These are phyloP conservation scores for Extremus antarcticus DNA, from an alignment of 495 filamentous ascomycete genomes.

Conservation along the genomic window DNA sequence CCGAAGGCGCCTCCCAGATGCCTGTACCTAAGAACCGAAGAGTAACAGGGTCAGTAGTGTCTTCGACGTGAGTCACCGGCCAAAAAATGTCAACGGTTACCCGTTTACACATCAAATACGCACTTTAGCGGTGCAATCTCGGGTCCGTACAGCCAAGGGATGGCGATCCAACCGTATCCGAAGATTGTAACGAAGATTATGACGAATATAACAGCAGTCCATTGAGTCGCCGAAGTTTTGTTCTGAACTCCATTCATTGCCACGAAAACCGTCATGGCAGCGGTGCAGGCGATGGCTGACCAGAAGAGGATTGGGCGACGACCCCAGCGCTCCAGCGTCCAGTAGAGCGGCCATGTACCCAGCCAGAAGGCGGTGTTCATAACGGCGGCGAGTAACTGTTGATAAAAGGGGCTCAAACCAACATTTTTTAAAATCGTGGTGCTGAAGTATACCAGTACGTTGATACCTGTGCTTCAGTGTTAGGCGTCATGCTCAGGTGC, in stretches of 20 bases:
- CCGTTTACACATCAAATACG: too few relatives aligned
- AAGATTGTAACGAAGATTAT: neutral
- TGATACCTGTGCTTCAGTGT: neutral
- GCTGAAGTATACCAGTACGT: constrained; percentile 23
- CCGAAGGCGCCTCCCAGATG: neutral
- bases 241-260: neutral
- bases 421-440: constrained; percentile 27
- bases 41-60: too few relatives aligned
- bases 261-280: neutral
- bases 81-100: too few relatives aligned
- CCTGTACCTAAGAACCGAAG: constrained; percentile 22
- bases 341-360: constrained; percentile 8
- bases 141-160: neutral
- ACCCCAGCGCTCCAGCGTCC: constrained; percentile 24
- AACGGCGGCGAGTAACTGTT: constrained; percentile 26
- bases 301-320: constrained; percentile 25
- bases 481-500: neutral
- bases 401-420: constrained; percentile 20
- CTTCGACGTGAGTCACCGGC: too few relatives aligned
- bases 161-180: neutral
- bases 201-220: neutral
- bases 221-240: neutral
- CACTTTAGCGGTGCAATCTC: constrained; percentile 12
- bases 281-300: constrained; percentile 14
- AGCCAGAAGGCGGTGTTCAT: constrained; percentile 19